Base-by-base conservation (phyloP, 2,329 filamentous ascomycete genomes). In the Phaeophleospora eucalypticola region DNA sequence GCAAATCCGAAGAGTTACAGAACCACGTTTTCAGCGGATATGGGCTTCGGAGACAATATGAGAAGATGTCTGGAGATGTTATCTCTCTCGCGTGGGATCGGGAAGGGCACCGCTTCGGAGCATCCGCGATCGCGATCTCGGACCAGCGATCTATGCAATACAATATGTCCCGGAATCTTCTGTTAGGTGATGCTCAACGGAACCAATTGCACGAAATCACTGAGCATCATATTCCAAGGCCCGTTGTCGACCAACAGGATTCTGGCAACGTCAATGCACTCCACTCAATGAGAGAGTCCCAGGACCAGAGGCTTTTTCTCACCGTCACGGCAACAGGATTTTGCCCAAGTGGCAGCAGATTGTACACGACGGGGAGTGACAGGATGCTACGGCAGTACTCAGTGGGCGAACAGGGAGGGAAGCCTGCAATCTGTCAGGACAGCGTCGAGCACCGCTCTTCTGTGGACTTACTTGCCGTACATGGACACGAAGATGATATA, bases 111-210 rank as follows among this genome's bases (percentile, higher is more conserved):
- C 65, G 57, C 3, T 83, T 83, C 56, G 78, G 75, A 20, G 78
- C 75, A 8, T 80, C 79, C 2, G 76, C 79, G 3, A 74, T 78
- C 4, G 75, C 79, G 21, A 72, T 79, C 4, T 73, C 73, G 3
- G 79, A 82, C 53, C 60, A 68, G 2, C 65, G 73, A 37, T 78
- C 73, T n/a, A 78, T 80, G 72, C 74, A 79, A 34, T 83, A 83
- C 57, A 83, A 83, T 48, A 67, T 75, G 33, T 67, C 71, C 0
- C 76, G 79, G 48, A 83, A 83, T 53, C 65, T 83, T 1, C 57
- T 83, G 1, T 60, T 79, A 29, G 80, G 80, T 1, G 66, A 78
- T 49, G 51, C n/a, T n/a, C n/a, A 72, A 2, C 52, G 58, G 1
- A 54, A 57, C 1, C 71, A 69, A 16, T 58, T 83, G 6, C 65